phyloP scores from a whole-genome alignment of 1,284 basidiomycete genomes.

The Mycena citricolor region DNA sequence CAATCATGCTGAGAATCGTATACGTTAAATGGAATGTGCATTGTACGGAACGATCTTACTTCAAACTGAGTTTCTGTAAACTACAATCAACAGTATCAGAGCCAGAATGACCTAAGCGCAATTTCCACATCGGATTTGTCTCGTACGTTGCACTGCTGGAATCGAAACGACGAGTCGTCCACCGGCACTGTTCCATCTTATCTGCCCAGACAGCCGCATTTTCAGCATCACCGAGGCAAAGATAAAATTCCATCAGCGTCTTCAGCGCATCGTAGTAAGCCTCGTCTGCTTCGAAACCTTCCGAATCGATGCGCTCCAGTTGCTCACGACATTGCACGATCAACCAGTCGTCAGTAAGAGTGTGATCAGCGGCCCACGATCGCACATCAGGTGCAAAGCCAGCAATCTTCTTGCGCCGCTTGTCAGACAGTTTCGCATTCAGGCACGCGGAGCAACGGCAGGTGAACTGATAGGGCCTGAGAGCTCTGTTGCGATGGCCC shows the following conservation, averaged over 20 bases:
- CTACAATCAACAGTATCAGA: background rate
- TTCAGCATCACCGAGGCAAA: constrained; percentile 2
- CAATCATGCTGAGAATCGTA: no score
- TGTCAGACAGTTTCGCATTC: background rate
- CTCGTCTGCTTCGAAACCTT: background rate
- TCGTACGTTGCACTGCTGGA: no score
- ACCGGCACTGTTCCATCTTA: constrained; percentile 6
- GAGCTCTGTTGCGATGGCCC: background rate
- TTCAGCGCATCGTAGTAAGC: background rate
- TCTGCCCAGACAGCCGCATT: constrained; percentile 16
- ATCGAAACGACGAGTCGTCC: no score
- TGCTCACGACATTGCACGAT: background rate
- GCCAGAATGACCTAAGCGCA: background rate
- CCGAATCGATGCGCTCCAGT: background rate
- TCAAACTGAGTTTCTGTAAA: background rate
- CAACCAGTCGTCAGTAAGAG: constrained; percentile 2
- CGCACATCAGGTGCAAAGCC: background rate
- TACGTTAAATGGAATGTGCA: no score
- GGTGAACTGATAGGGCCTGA: constrained; percentile 13
- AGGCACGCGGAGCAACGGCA: constrained; percentile 15
- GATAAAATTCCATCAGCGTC: constrained; percentile 2
- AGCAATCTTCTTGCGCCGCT: background rate
- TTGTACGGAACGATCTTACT: no score
- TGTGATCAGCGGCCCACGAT: background rate
- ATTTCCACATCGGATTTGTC: constrained; percentile 6